Conservation (phyloP, 345 rosid species). For the Citrus glauca region DNA sequence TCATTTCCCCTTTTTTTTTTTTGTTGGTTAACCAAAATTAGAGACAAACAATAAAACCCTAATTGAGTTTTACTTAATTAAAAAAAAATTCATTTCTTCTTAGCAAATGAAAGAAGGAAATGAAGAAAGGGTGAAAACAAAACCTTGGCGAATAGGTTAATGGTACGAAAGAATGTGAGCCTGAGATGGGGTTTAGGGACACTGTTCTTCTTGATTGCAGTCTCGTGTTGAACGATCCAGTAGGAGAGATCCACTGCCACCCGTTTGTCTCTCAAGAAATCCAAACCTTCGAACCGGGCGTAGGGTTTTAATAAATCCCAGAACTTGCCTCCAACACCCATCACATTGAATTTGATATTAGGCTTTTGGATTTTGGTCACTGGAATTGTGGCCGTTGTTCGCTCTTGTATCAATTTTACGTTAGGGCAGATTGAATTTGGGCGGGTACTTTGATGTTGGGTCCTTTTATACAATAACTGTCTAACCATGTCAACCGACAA, state of each 20-base stretch:
- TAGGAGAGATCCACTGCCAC: constrained; percentile 87
- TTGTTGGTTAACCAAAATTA: not conserved
- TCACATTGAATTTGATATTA: not conserved
- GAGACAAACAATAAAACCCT: not conserved
- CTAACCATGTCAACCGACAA: not conserved
- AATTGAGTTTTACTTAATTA: too few species aligned
- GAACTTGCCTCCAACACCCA: constrained; percentile 93
- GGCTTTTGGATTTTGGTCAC: too few species aligned
- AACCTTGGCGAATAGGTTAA: constrained; percentile 86
- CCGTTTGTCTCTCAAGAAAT: constrained; percentile 62
- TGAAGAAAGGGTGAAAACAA: not conserved
- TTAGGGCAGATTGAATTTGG: not conserved
- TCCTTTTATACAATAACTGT: not conserved
- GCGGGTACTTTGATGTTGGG: not conserved
- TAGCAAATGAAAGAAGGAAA: not conserved
- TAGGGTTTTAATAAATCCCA: constrained; percentile 83
- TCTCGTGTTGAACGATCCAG: constrained; percentile 87
- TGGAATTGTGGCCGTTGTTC: not conserved
- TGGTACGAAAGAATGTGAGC: constrained; percentile 84
- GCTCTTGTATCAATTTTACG: not conserved
- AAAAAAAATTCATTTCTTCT: not conserved
- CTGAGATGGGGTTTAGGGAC: constrained; percentile 63
- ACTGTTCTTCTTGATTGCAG: constrained; percentile 44
- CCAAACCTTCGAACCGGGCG: constrained; percentile 48
- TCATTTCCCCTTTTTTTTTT: not conserved